Evolutionary conservation across 116 monocot genomes (phyloP), one percentile per base, ranked within the genome.

Genomic region (Cymodocea nodosa): DNA sequence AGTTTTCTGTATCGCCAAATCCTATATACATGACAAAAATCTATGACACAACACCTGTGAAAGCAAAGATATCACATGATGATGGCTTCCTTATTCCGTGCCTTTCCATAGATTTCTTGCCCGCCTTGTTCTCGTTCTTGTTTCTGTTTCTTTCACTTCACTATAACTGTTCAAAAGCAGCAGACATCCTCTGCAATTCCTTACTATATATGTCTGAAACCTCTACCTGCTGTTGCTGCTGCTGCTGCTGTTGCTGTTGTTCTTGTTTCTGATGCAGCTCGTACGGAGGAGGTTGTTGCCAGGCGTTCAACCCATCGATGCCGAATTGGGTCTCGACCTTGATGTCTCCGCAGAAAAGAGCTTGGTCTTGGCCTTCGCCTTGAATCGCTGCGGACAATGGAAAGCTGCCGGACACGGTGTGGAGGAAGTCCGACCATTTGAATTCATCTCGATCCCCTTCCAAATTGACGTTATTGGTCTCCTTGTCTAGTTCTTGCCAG

Each of bases 361-460:
- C 30, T 30, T 30, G 30, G 17, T 23, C 57, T 39, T 83, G 80
- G 69, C 55, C 64, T 4, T 76, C 72, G 53, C 44, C 65, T 7
- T 79, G 82, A 36, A 72, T 35, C 0, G 66, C 53, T n/a, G 74
- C 48, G 5, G 77, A 14, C 40, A 69, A 70, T 0, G 89, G 77
- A 39, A 54, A 15, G 18, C 0, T 0, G 54, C 54, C 75, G 76
- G 15, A 8, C 83, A 30, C 30, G 30, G 30, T 78, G 4, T 87
- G 67, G 2, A 83, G 80, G 60, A 80, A 80, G 51, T 83, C 86
- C 2, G 77, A 83, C 86, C 86, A 87, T 71, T 80, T 87, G 34
- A 87, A 73, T 50, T 87, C 86, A 13, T 77, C 83, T 30, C 3
- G 30, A 3, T 30, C 30, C 2, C 30, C 30, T 30, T 4, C 22